Conservation (phyloP, 306 rosid species). For the Acacia confusa region DNA sequence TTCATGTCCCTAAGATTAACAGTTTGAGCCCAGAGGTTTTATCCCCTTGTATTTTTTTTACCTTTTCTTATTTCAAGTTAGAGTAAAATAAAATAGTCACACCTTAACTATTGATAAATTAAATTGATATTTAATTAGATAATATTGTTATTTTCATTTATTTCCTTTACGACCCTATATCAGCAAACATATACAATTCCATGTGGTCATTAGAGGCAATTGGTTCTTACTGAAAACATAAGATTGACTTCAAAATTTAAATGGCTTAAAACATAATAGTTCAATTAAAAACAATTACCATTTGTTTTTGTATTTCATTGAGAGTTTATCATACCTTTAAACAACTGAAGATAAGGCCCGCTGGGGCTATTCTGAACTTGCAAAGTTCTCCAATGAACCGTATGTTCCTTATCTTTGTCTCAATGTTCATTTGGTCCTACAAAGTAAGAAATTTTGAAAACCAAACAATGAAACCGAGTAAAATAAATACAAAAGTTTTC, state of each 20-base stretch:
- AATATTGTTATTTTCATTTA: neutral
- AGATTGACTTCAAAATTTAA: constrained; percentile 13
- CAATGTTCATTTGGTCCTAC: constrained; percentile 99
- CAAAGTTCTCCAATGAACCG: constrained; percentile 99
- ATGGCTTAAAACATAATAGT: constrained; percentile 6
- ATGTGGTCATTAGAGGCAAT: constrained; percentile 17
- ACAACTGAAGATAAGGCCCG: constrained; percentile 91
- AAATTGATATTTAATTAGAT: neutral
- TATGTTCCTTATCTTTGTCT: constrained; percentile 92
- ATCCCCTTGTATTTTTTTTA: neutral
- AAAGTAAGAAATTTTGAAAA: constrained; percentile 34
- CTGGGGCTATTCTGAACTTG: constrained; percentile 89
- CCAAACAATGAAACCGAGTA: constrained; percentile 26
- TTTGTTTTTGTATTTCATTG: constrained; percentile 5
- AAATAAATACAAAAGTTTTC: constrained; percentile 18
- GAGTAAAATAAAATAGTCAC: neutral
- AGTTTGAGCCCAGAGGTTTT: neutral
- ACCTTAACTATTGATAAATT: neutral
- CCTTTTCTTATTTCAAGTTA: neutral
- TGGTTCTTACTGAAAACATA: neutral
- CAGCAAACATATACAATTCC: neutral
- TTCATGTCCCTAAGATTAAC: neutral
- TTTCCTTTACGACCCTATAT: neutral
- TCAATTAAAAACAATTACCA: neutral
- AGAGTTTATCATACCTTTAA: constrained; percentile 69